Base-by-base conservation (phyloP, 164 flowering plant species). In the Chimonanthus salicifolius region DNA sequence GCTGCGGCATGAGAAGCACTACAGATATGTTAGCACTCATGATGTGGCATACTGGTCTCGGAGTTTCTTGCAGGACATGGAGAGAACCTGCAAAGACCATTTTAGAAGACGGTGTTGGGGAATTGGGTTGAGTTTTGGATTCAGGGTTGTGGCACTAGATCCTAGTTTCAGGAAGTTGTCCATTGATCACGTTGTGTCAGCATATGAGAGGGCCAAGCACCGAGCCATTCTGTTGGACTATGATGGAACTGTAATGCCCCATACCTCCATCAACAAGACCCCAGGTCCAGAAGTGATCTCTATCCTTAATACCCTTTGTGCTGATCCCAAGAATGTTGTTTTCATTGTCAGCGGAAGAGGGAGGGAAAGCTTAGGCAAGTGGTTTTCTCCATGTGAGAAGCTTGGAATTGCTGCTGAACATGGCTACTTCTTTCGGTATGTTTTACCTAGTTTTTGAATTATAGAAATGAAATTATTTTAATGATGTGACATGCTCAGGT, bases 321-420 rank as follows among this genome's bases (percentile, higher is more conserved):
- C 70, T 58, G 95, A 90, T 73, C 44, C 43, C 9, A 88, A 67
- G 70, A 90, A 90, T 70, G 76, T 82, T 10, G 92, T 87, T 13
- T 90, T 89, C 74, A 78, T 90, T 64, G 95, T 90, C 47, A 90
- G 95, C 71, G 93, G 93, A 69, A 83, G 93, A 78, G 93, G 90
- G 54, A 84, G 82, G 77, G 89, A 86, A 4, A 85, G 83, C 77
- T 77, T 90, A 70, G 80, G 88, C 46, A 83, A 81, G 50, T 90
- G 95, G 95, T 85, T 90, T 82, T 78, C 90, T 79, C 87, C 88
- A 10, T 90, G 95, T 72, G 78, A 80, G 70, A 88, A 84, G 72
- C 87, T 90, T 71, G 95, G 95, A 69, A 84, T 90, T 74, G 91
- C 95, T 11, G 91, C 95, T 16, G 95, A 90, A 71, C 95, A 90